Base-by-base conservation (phyloP, 768 basidiomycete genomes). In the Russula griseocarnosa region DNA sequence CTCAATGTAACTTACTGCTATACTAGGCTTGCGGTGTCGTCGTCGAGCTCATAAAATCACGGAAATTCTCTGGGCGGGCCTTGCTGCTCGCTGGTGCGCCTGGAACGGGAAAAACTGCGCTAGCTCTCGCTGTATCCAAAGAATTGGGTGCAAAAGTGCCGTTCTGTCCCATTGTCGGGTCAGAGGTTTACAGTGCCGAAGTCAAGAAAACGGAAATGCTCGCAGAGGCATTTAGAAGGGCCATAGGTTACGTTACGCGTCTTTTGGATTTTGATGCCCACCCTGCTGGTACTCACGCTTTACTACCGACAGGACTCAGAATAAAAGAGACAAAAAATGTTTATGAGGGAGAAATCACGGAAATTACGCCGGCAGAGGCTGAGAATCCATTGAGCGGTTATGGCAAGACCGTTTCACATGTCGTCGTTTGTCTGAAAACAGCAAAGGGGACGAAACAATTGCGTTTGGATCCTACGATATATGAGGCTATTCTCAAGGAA, bases 241-340 rank as follows among this genome's bases (percentile, higher is more conserved):
- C 97, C 16, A 99, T 99, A 65, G 96, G 95, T 94, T 94, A 71
- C 72, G 89, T 80, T n/a, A 0, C 56, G 46, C 52, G 53, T 30
- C 11, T 24, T 30, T 24, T 1, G 14, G 5, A n/a, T n/a, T n/a
- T 30, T 30, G 30, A 30, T 38, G 30, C 24, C 22, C 11, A 28
- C 40, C n/a, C 32, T 30, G 8, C 32, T 32, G 0, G 30, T 28
- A 9, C 11, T 58, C 32, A 24, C 51, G n/a, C 46, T 11, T 60
- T 47, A 22, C 54, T 59, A 22, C 54, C 54, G 1, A 16, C 72
- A 95, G 95, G 96, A 50, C 82, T 98, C 40, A 86, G 96, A 73
- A 97, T 98, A 80, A 98, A 98, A 76, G 97, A 98, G 76, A 98
- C 95, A 7, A 98, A 99, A 74, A 94, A 97, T 72, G 94, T 98